Evolutionary conservation across 495 filamentous ascomycete genomes (phyloP).

Genomic region (Daldinia caldariorum): DNA sequence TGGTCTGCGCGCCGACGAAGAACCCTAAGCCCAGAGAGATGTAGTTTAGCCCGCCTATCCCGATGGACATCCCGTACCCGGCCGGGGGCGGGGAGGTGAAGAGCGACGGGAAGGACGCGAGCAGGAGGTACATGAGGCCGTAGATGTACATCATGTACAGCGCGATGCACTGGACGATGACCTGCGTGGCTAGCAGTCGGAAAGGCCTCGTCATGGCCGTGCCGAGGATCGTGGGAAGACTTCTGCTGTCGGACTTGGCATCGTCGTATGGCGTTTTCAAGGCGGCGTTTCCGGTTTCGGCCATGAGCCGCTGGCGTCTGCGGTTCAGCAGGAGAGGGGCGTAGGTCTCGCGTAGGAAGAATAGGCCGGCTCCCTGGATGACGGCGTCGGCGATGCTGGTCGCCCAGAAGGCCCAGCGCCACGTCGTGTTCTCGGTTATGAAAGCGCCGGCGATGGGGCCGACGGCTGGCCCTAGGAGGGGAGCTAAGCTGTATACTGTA

Average conservation of each 20-base stretch:
- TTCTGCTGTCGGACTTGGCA: conserved; percentile 47
- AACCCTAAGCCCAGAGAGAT: conserved; percentile 76
- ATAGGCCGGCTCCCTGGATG: conserved; percentile 70
- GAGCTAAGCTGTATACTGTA: conserved; percentile 66
- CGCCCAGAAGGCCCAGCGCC: conserved; percentile 76
- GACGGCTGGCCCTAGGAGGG: conserved; percentile 72
- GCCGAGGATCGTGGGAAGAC: conserved; percentile 54
- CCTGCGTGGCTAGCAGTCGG: conserved; percentile 66
- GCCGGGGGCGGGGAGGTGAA: conserved; percentile 56
- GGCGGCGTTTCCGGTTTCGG: conserved; percentile 69
- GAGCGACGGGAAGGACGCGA: conserved; percentile 73
- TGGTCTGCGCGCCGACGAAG: conserved; percentile 70
- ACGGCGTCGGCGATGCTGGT: conserved; percentile 69
- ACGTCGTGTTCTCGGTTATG: conserved; percentile 73
- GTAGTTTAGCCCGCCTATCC: conserved; percentile 74
- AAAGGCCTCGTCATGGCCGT: conserved; percentile 65
- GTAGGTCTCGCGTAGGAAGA: conserved; percentile 78
- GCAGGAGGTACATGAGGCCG: conserved; percentile 76
- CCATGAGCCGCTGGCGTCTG: conserved; percentile 66
- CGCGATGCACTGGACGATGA: conserved; percentile 64
- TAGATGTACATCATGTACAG: conserved; percentile 69
- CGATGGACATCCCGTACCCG: conserved; percentile 68
- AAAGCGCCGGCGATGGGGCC: conserved; percentile 73
- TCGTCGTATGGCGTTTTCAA: conserved; percentile 72
- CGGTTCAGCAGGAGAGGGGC: conserved; percentile 67